A percentile compares a stretch with the other conserved stretches of the same genome.
Evolutionary conservation across 495 filamentous ascomycete genomes (phyloP).

Genomic region (Cryomyces minteri): DNA sequence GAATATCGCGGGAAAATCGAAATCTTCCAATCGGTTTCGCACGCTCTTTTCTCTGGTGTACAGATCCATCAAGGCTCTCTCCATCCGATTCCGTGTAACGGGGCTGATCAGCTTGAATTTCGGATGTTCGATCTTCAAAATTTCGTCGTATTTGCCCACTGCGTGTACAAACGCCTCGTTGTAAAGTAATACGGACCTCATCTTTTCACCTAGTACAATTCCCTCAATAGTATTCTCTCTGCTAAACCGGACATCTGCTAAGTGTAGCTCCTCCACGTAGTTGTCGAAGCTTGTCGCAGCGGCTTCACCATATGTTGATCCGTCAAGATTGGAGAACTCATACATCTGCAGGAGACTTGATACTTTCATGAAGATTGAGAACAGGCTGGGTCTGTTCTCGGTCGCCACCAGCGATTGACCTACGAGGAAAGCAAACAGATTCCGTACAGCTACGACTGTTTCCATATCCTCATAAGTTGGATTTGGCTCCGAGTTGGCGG

Average conservation of each 20-base stretch:
- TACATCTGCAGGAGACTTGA: constrained; percentile 49
- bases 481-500: constrained; percentile 16
- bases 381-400: constrained; percentile 42
- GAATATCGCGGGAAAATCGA: constrained; percentile 84
- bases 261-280: constrained; percentile 52
- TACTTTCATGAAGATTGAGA: constrained; percentile 56
- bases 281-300: constrained; percentile 56
- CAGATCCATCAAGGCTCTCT: constrained; percentile 66
- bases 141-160: constrained; percentile 70
- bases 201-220: constrained; percentile 67
- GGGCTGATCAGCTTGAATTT: constrained; percentile 49
- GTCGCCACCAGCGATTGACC: constrained; percentile 70
- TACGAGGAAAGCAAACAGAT: constrained; percentile 77
- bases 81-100: constrained; percentile 57
- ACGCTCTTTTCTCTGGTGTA: constrained; percentile 45
- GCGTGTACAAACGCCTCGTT: constrained; percentile 84
- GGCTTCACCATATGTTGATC: constrained; percentile 66
- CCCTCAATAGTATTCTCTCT: constrained; percentile 84
- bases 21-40: constrained; percentile 51
- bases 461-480: constrained; percentile 42
- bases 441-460: constrained; percentile 58
- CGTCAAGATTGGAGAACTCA: constrained; percentile 64
- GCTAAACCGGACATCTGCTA: constrained; percentile 68
- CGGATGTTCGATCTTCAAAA: constrained; percentile 47
- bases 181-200: constrained; percentile 67